Evolutionary conservation across 2,329 filamentous ascomycete species (phyloP).

Genomic region (Thermothelomyces thermophilus): DNA sequence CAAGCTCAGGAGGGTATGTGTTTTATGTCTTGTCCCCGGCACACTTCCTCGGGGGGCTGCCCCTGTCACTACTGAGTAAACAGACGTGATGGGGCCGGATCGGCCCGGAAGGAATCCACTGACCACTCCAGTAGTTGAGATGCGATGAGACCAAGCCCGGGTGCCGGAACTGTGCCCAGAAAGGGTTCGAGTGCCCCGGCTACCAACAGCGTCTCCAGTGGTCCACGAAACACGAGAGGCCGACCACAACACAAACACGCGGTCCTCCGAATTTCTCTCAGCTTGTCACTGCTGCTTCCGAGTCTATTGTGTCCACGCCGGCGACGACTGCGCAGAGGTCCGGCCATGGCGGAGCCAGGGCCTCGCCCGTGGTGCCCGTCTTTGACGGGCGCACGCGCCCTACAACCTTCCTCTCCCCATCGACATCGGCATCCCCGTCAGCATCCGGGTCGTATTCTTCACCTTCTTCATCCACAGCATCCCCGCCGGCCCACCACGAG

Average conservation of each 20-base stretch:
- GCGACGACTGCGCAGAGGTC: background rate
- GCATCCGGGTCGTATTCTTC: constrained; percentile 8
- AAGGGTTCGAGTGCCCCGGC: constrained; percentile 25
- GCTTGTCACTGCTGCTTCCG: constrained; percentile 26
- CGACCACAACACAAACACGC: constrained; percentile 13
- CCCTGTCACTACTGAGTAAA: constrained; percentile 1
- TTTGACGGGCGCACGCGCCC: background rate
- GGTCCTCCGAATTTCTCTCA: constrained; percentile 25
- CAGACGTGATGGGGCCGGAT: background rate
- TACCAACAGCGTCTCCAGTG: constrained; percentile 27
- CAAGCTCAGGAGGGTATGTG: constrained; percentile 25
- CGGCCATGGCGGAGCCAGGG: background rate
- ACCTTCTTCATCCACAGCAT: constrained; percentile 7
- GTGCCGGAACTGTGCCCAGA: constrained; percentile 25
- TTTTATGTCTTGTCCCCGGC: background rate
- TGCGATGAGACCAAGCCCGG: constrained; percentile 27
- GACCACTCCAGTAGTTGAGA: constrained; percentile 21
- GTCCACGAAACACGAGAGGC: constrained; percentile 27
- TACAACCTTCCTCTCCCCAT: background rate
- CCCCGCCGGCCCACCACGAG: constrained; percentile 11
- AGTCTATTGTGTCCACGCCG: constrained; percentile 20
- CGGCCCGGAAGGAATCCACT: constrained; percentile 1
- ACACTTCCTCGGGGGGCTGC: background rate
- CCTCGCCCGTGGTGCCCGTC: background rate
- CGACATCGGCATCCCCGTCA: constrained; percentile 7